Evolutionary conservation across 164 flowering plant genomes (phyloP).

Genomic region (Stephania yunnanensis): DNA sequence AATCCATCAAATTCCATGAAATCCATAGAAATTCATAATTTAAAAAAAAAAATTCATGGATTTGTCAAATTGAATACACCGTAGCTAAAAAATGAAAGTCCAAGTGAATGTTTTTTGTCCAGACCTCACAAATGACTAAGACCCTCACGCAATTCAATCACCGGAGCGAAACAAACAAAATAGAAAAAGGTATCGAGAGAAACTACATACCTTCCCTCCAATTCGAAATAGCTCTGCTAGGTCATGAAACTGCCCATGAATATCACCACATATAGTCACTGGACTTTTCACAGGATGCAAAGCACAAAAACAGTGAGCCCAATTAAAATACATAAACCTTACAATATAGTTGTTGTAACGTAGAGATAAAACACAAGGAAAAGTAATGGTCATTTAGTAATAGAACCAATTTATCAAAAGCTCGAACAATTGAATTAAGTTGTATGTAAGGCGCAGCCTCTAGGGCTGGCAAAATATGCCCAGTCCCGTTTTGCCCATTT

Average conservation of each 20-base stretch:
- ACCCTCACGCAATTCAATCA: not conserved
- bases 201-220: slow-evolving; percentile 75
- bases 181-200: not conserved
- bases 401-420: not conserved
- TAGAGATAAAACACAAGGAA: not conserved
- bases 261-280: slow-evolving; percentile 93
- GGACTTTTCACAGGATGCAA: slow-evolving; percentile 96
- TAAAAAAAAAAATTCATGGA: too few relatives aligned
- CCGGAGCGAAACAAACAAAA: not conserved
- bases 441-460: not conserved
- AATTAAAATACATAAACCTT: too few relatives aligned
- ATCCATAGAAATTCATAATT: too few relatives aligned
- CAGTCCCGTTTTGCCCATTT: too few relatives aligned
- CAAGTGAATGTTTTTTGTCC: not conserved
- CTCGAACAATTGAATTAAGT: not conserved
- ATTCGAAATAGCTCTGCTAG: slow-evolving; percentile 94
- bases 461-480: too few relatives aligned
- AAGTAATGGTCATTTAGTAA: not conserved
- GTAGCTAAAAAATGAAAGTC: not conserved
- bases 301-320: not conserved
- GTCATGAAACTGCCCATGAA: slow-evolving; percentile 95
- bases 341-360: too few relatives aligned
- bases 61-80: too few relatives aligned
- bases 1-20: too few relatives aligned
- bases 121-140: not conserved